phyloP scores from a whole-genome alignment of 139 green algal species.

The Chara braunii region DNA sequence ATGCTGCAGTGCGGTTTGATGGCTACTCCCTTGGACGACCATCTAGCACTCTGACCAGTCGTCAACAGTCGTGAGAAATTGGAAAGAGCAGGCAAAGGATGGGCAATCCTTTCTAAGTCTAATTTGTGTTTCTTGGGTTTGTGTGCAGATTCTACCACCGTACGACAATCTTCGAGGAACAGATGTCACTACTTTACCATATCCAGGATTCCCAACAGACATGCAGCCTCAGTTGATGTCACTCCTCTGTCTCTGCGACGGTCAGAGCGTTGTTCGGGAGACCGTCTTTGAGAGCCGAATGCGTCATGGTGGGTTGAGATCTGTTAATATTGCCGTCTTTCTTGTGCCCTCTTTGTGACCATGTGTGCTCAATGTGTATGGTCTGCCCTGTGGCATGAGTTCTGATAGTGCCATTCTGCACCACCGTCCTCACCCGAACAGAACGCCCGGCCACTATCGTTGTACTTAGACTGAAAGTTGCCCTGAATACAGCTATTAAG shows the following conservation, averaged over 20 bases:
- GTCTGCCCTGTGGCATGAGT: no score
- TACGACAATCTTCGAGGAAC: conserved; percentile 1
- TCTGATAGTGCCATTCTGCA: no score
- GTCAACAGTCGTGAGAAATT: no score
- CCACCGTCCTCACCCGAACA: no score
- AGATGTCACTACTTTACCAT: conserved; percentile 47
- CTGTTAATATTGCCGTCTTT: background rate
- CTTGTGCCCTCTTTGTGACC: background rate
- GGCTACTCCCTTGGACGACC: no score
- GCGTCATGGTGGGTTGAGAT: conserved; percentile 21
- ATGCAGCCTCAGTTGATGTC: conserved; percentile 52
- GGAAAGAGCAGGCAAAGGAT: no score
- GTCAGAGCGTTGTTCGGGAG: conserved; percentile 40
- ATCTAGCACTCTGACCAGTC: no score
- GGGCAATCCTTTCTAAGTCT: no score
- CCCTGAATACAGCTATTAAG: no score
- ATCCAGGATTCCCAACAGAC: conserved; percentile 54
- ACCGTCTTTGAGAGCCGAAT: conserved; percentile 54
- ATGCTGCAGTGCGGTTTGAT: no score
- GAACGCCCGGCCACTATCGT: no score
- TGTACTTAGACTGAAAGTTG: no score
- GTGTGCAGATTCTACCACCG: background rate
- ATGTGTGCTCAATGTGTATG: background rate
- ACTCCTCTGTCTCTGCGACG: conserved; percentile 27
- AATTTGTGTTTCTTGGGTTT: background rate